Base-by-base conservation (phyloP, 1,284 basidiomycete species). In the Heliocybe sulcata region DNA sequence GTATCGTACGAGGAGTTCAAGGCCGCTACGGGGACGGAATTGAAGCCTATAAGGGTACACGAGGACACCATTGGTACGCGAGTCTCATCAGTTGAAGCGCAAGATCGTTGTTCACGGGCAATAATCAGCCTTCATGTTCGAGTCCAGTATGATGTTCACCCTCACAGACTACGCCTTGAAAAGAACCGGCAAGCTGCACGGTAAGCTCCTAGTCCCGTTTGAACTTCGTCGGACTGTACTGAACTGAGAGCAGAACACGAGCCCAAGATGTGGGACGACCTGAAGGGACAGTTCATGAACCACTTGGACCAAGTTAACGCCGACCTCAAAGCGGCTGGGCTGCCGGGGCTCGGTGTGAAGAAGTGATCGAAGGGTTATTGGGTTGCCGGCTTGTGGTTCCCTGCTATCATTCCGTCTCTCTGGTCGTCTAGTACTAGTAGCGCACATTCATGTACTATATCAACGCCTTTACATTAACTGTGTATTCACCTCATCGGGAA, bases 141-240 rank as follows among this genome's bases (percentile, higher is more conserved):
- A 85, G 64, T 77, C 81, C 1, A 79, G 77, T 60, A 77, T 82
- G 73, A 77, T 78, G 67, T 75, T 83, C 58, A 81, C 79, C 0
- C 70, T 85, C 38, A 82, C 82, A 3, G 83, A 85, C 58, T 85
- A 72, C 59, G 82, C 82, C 2, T 80, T 82, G 72, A 77, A 82
- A 53, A 68, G 76, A 31, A 75, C 77, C 23, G 80, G 79, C 14
- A 80, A 77, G 54, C 69, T 82, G 14, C 80, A 83, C 58, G 74
- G 80, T 82, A 59, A 56, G 71, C 62, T 20, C 25, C 49, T 52
- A 49, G 3, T 20, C 14, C 19, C 20, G 6, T 33, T 3, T 48
- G n/a, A n/a, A n/a, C n/a, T n/a, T n/a, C n/a, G n/a, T n/a, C 27
- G 23, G 6, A 27, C 4, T 51, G 14, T 25, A 22, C 49, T 48